phyloP scores from a whole-genome alignment of 202 grass and related monocot species.

The Dendrocalamus latiflorus region DNA sequence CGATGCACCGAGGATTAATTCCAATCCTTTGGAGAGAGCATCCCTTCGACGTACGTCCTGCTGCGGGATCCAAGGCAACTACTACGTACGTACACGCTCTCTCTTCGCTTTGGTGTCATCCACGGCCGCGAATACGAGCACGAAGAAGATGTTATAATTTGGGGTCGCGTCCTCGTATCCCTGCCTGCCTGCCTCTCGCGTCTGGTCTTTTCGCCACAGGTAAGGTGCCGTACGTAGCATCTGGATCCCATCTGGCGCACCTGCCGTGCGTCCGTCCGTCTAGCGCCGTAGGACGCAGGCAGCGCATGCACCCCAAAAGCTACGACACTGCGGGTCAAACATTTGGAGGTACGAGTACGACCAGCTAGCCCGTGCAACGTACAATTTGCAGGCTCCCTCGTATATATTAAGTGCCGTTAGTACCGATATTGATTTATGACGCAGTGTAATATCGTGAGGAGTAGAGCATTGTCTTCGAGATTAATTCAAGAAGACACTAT shows the following conservation, averaged over 20 bases:
- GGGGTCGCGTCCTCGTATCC: no score
- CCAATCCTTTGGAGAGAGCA: background rate
- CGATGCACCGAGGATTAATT: background rate
- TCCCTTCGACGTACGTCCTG: no score
- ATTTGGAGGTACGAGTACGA: background rate
- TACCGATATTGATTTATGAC: no score
- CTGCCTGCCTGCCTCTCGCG: background rate
- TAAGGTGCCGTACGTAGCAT: background rate
- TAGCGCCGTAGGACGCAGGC: background rate
- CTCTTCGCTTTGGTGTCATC: background rate
- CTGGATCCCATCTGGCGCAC: background rate
- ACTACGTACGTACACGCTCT: background rate
- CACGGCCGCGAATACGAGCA: background rate
- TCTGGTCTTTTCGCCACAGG: conserved; percentile 16
- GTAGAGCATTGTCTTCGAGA: no score
- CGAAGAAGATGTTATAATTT: no score
- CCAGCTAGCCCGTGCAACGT: background rate
- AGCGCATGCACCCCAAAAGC: background rate
- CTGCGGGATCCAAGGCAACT: no score
- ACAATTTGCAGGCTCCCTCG: no score
- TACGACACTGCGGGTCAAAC: conserved; percentile 31
- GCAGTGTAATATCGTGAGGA: no score
- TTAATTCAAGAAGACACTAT: no score
- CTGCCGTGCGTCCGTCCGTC: background rate
- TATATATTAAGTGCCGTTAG: no score